Percentiles rank a stretch among this genome's conserved stretches.
Conservation (phyloP, 2,329 filamentous ascomycete genomes). For the Calycina herbarum region DNA sequence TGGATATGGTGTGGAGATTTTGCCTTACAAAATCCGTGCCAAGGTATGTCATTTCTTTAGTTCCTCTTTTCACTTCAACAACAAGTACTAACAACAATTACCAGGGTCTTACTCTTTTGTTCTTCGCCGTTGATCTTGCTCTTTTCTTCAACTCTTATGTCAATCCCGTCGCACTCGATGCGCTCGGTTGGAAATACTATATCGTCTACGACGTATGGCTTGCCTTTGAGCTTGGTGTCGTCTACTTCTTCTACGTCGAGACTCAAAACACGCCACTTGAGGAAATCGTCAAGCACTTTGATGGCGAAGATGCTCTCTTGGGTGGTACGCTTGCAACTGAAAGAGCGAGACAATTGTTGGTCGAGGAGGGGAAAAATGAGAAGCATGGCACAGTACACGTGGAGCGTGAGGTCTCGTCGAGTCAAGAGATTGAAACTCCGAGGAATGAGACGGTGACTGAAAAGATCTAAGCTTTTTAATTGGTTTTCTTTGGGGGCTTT, state of each 20-base stretch:
- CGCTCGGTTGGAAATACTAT: constrained; percentile 46
- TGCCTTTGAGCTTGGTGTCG: constrained; percentile 29
- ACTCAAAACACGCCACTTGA: constrained; percentile 46
- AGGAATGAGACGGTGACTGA: background rate
- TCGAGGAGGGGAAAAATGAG: constrained; percentile 19
- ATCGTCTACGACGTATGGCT: constrained; percentile 44
- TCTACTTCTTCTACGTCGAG: constrained; percentile 42
- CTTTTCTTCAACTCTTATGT: constrained; percentile 48
- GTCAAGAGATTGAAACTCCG: background rate
- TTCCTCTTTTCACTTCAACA: background rate
- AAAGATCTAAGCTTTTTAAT: background rate
- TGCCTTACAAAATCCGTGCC: constrained; percentile 34
- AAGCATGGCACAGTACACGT: background rate
- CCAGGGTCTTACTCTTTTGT: constrained; percentile 43
- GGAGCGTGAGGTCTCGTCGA: constrained; percentile 2
- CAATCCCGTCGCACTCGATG: constrained; percentile 44
- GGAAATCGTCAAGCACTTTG: constrained; percentile 47
- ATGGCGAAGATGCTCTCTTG: constrained; percentile 43
- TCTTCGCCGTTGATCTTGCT: constrained; percentile 45
- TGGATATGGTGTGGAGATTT: constrained; percentile 34
- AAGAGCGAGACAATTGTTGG: constrained; percentile 23
- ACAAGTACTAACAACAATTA: background rate
- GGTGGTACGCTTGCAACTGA: constrained; percentile 30
- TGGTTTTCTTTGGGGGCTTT: background rate
- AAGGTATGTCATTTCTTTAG: constrained; percentile 22